Evolutionary conservation across 148 eudicot genomes (phyloP), one percentile per base, ranked within the genome.

Genomic region (Chenopodium quinoa): DNA sequence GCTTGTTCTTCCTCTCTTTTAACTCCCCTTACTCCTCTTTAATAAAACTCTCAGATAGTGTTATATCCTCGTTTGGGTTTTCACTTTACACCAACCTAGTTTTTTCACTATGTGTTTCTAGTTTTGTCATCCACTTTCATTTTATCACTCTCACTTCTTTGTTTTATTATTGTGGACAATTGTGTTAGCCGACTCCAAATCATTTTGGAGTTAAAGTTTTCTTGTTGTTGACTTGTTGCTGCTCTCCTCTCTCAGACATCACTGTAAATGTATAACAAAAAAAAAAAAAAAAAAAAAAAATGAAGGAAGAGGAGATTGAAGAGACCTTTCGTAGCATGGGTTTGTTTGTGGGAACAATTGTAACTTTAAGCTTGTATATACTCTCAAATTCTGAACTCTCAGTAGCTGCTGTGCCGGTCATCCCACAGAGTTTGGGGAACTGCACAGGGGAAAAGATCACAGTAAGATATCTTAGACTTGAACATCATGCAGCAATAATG

Each of bases 341-440:
- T 85, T 90, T 97, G 89, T 97, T 97, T 84, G 99, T 97, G 48
- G 99, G 99, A 80, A 97, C 97, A 71, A 87, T 94, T 54, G 99
- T 94, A 80, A 94, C 98, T 89, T 94, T 92, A 78, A 97, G 97
- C 86, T 94, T 97, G 94, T 94, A 97, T 83, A 97, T 97, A 85
- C 99, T 97, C 88, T 92, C 98, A 89, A 97, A 97, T 85, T 97
- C 99, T 82, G 98, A 88, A 79, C 92, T 91, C 86, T 97, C 99
- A 60, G 99, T 97, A 67, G 98, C 95, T 52, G 99, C 99, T 63
- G 99, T 97, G 71, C 99, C 99, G 80, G 99, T 97, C 99, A 97
- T 97, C 86, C 99, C 99, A 86, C 99, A 97, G 56, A 97, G 95
- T 90, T 92, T 97, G 32, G 97, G 95, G 78, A 97, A 97, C 99